Base-by-base conservation (phyloP, 176 grass and related monocot genomes). In the Phoenix roebelenii region DNA sequence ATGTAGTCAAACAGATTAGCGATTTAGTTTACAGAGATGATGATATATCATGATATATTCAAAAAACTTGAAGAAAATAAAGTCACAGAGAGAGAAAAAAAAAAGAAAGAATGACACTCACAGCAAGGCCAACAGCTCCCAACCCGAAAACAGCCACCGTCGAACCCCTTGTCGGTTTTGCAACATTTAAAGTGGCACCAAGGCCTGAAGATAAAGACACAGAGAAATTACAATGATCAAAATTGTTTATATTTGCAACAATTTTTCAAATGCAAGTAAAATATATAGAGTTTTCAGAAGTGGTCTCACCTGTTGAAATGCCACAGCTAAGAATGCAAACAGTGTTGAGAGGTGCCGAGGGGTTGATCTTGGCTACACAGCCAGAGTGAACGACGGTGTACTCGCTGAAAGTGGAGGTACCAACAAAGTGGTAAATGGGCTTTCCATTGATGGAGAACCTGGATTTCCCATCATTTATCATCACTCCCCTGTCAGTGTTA, bases 291-390 rank as follows among this genome's bases (percentile, higher is more conserved):
- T 9, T 39, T 39, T 7, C 35, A 44, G 10, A 23, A 63, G 18
- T 49, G 20, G 1, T 50, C 30, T 50, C 39, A 23, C 62, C 61
- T 5, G 61, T 64, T 18, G 18, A 51, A 15, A 51, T 23, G 44
- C 62, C 62, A 17, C 62, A 64, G 48, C 62, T 64, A 16, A 64
- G 62, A 3, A 64, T 9, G 2, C 44, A 64, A 7, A 51, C 62
- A 22, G 16, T 9, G 4, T 51, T 48, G 5, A 64, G 62, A 3
- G 62, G 62, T 0, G 62, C 62, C 20, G 17, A 25, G 4, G 62
- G 62, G 20, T 64, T 64, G 48, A 64, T 64, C 48, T 64, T 64
- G 20, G 62, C 62, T 4, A 51, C 62, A 1, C 48, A 64, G 9
- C 62, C 62, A 0, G 7, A 22, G 10, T 62, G 60, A 44, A 62